Percentiles rank a stretch among this genome's conserved stretches.
Evolutionary conservation across 345 rosid genomes (phyloP).

Genomic region (Gossypium raimondii): DNA sequence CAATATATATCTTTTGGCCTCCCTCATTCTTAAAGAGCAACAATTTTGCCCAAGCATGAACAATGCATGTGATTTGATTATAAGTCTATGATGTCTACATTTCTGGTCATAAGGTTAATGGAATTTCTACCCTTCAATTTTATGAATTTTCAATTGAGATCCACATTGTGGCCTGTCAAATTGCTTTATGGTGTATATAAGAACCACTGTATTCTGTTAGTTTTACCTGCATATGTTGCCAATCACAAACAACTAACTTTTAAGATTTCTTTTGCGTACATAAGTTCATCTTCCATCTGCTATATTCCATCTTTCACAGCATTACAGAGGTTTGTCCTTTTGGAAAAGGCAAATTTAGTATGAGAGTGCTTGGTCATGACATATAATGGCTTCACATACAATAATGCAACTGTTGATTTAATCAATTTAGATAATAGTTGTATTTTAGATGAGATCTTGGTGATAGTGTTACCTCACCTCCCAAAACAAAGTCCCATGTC

Average conservation of each 20-base stretch:
- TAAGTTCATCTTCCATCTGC: not conserved
- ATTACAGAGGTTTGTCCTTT: not conserved
- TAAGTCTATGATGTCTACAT: not conserved
- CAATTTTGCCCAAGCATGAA: not conserved
- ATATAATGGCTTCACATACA: not conserved
- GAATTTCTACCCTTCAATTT: not conserved
- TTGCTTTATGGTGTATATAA: not conserved
- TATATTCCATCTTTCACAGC: not conserved
- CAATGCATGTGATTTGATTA: not conserved
- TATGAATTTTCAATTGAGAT: not conserved
- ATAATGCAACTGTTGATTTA: constrained; percentile 1
- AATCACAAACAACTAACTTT: not conserved
- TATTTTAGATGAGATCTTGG: not conserved
- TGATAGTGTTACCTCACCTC: not conserved
- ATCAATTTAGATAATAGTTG: not conserved
- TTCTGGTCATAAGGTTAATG: constrained; percentile 2
- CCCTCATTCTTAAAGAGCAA: constrained; percentile 1
- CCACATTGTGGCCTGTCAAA: not conserved
- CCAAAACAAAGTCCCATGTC: not conserved
- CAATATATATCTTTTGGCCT: not conserved
- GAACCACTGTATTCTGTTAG: not conserved
- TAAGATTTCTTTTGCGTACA: not conserved
- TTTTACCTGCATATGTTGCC: not conserved
- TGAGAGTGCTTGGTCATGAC: not conserved
- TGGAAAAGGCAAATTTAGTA: not conserved